phyloP scores from a whole-genome alignment of 1,284 basidiomycete genomes.

The Athelia sp. region DNA sequence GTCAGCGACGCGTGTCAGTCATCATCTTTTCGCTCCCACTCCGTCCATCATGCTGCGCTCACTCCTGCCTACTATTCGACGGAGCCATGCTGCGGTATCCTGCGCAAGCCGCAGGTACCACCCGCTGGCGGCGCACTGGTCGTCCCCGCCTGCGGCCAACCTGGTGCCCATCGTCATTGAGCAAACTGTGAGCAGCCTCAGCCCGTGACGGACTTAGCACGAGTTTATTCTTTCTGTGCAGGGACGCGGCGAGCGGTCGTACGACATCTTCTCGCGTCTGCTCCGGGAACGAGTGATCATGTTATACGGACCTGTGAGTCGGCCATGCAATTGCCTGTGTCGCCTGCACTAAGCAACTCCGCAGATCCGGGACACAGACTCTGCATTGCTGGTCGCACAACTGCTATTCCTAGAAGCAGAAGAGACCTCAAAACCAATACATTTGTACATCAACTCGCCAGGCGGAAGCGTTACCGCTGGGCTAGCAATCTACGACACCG shows the following conservation, averaged over 20 bases:
- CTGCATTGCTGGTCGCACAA: slow-evolving; percentile 84
- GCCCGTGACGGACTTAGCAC: slow-evolving; percentile 5
- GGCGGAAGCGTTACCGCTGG: slow-evolving; percentile 93
- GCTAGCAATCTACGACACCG: slow-evolving; percentile 93
- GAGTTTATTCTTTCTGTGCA: slow-evolving; percentile 25
- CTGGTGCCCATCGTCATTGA: slow-evolving; percentile 92
- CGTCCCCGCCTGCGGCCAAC: slow-evolving; percentile 40
- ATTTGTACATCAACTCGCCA: slow-evolving; percentile 92
- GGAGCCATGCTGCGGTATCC: not conserved
- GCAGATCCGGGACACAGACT: slow-evolving; percentile 81
- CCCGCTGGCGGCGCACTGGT: slow-evolving; percentile 39
- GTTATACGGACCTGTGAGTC: slow-evolving; percentile 82
- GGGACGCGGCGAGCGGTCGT: slow-evolving; percentile 90
- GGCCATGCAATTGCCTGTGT: slow-evolving; percentile 7
- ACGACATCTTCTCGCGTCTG: slow-evolving; percentile 91
- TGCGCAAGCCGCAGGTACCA: slow-evolving; percentile 36
- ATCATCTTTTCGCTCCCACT: slow-evolving; percentile 8
- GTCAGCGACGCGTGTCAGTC: slow-evolving; percentile 2
- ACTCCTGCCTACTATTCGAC: not conserved
- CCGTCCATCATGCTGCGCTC: slow-evolving; percentile 5
- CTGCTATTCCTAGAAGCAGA: slow-evolving; percentile 92
- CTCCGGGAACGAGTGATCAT: slow-evolving; percentile 90
- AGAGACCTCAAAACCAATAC: slow-evolving; percentile 86
- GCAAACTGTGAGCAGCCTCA: slow-evolving; percentile 63
- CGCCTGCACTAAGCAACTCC: slow-evolving; percentile 6